Base-by-base conservation (phyloP, 2,329 filamentous ascomycete species). In the Hypomyces perniciosus region DNA sequence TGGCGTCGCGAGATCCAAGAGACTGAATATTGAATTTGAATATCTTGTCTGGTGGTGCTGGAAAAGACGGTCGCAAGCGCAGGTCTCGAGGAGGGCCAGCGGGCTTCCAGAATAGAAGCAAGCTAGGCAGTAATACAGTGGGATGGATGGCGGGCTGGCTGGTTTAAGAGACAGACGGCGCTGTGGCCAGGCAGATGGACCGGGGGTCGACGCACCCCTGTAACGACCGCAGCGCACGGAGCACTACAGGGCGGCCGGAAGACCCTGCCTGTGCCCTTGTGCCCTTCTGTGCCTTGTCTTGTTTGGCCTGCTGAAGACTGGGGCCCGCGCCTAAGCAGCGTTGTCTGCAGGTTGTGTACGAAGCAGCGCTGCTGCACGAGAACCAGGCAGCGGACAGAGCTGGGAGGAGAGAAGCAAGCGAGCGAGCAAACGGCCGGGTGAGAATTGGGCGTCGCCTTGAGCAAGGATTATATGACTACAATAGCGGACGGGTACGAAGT, bases 161-260 rank as follows among this genome's bases (percentile, higher is more conserved):
- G 61, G 60, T 62, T 64, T 62, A 65, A 65, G 66, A 60, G 59
- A 53, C 46, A 60, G 59, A 53, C 46, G 41, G 41, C 33, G 51
- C 41, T 33, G 28, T 10, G 51, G 46, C 41, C 51, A 50, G 51
- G 51, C 51, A 53, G 51, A 53, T 29, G 46, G 44, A n/a, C 46
- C 41, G 28, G 51, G 51, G 51, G 46, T 41, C 31, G 33, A 30
- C 10, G 30, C 39, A 52, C 50, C 50, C 50, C 41, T 51, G 50
- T 27, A 29, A 28, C 34, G 27, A 31, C 10, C 13, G 31, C 26
- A 46, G 34, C 28, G 44, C 12, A 37, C 26, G 8, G 29, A n/a
- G 28, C 26, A 44, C 9, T 27, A 41, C 28, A 29, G 29, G 42
- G 12, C 42, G 6, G 9, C 42, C 8, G 31, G 10, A 29, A 44